Evolutionary conservation across 352 stramenopile species (phyloP), one percentile per base, ranked within the genome.

Genomic region (Phytophthora litchii): DNA sequence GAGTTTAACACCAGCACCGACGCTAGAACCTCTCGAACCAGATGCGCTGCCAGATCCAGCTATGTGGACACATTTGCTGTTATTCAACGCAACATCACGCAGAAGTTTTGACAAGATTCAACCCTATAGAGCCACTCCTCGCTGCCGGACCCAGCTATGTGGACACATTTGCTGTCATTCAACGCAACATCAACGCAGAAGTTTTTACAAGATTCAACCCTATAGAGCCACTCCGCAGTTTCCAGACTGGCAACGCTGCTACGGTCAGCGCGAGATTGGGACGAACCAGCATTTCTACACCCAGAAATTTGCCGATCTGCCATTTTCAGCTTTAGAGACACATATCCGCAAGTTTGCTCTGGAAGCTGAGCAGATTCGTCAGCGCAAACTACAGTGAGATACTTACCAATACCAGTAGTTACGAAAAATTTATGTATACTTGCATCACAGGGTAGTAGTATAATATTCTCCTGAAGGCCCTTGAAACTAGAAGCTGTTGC

Each of bases 11-110:
- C 50, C 35, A 31, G 42, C 20, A 13, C 58, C 58, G 17, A 61
- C 64, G 7, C 17, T 51, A 16, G 42, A 60, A 17, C 32, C 50
- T 25, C 47, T 29, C 3, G 49, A 63, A 8, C 29, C 49, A 0
- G 67, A 67, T 38, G 42, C 55, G 59, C 49, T 70, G 16, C 60
- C 61, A 40, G 70, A 84, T 51, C 74, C 74, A 13, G 54, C 54
- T n/a, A 75, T 89, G 51, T 84, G 79, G 68, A 88, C 82, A 3
- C 77, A 89, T 45, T 64, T 88, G 47, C 32, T 83, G 57, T 68
- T 74, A 48, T 77, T 89, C 54, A 79, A 79, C 57, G 64, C 61
- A 13, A 79, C 53, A 21, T 70, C 60, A 0, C 57, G 38, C 16
- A 55, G 58, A 11, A 47, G 23, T 13, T 62, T 81, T 50, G 85